phyloP scores from a whole-genome alignment of 1,284 basidiomycete genomes.

The Apiotrichum brassicae region DNA sequence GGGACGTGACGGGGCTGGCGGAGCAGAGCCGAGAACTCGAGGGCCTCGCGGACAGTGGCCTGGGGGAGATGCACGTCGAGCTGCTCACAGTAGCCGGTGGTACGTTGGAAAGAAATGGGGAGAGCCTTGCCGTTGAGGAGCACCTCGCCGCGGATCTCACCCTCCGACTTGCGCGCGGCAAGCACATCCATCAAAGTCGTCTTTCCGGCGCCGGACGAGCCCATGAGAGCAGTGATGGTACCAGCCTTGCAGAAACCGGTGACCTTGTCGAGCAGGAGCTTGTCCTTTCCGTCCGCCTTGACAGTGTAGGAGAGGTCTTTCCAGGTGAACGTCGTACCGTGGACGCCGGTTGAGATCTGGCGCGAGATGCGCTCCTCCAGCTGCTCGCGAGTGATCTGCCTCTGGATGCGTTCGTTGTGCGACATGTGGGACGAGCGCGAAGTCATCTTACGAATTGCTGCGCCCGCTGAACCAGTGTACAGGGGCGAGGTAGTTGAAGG shows the following conservation, averaged over 20 bases:
- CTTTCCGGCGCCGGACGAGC: conserved; percentile 44
- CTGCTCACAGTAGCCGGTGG: conserved; percentile 47
- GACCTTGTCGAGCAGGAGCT: conserved; percentile 49
- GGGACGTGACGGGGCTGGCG: conserved; percentile 65
- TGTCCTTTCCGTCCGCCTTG: conserved; percentile 36
- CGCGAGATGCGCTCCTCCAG: background rate
- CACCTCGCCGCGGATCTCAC: conserved; percentile 43
- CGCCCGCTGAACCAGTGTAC: too few species aligned
- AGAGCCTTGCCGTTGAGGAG: conserved; percentile 48
- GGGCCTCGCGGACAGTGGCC: conserved; percentile 63
- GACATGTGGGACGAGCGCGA: too few species aligned
- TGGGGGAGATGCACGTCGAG: conserved; percentile 34
- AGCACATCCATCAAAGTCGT: conserved; percentile 49
- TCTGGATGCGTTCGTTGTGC: too few species aligned
- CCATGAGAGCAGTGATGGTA: conserved; percentile 49
- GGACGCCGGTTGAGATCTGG: too few species aligned
- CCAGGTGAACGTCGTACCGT: conserved; percentile 42
- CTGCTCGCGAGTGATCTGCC: too few species aligned
- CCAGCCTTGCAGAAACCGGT: conserved; percentile 51
- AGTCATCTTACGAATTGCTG: too few species aligned
- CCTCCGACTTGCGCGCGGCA: conserved; percentile 45
- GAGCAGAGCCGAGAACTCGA: conserved; percentile 71
- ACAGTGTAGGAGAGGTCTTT: conserved; percentile 48
- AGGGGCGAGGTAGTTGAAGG: too few species aligned
- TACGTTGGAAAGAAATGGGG: conserved; percentile 49